phyloP scores from a whole-genome alignment of 164 flowering plant genomes.

The Vitis rotundifolia region DNA sequence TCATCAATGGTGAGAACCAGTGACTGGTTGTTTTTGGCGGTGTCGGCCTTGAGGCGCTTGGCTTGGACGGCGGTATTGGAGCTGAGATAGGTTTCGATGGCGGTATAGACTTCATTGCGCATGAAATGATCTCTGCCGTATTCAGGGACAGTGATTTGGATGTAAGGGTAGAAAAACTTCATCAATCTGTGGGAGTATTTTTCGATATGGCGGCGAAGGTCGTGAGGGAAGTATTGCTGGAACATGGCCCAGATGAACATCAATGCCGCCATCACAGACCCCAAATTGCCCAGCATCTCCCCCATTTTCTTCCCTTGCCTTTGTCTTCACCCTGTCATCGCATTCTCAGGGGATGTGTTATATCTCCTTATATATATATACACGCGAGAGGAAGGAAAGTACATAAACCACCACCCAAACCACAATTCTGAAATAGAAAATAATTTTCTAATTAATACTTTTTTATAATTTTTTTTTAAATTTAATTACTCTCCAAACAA shows the following conservation, averaged over 20 bases:
- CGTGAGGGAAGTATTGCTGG: constrained; percentile 23
- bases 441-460: too few species aligned
- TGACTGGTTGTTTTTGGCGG: background rate
- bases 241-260: constrained; percentile 24
- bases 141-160: constrained; percentile 12
- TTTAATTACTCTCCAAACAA: too few species aligned
- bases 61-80: background rate
- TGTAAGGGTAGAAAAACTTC: constrained; percentile 19
- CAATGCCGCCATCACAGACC: constrained; percentile 15
- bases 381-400: too few species aligned
- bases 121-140: background rate
- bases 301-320: constrained; percentile 1
- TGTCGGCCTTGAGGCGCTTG: constrained; percentile 4
- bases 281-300: constrained; percentile 13
- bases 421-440: too few species aligned
- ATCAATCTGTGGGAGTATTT: constrained; percentile 9
- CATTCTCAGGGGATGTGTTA: background rate
- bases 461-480: too few species aligned
- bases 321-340: background rate
- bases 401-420: too few species aligned
- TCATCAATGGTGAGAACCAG: constrained; percentile 7
- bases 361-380: too few species aligned
- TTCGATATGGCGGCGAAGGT: constrained; percentile 3
- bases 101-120: constrained; percentile 1
- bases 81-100: constrained; percentile 4